These are phyloP conservation scores for Fremontodendron californicum DNA, from an alignment of 345 rosid genomes.

Conservation along the genomic window DNA sequence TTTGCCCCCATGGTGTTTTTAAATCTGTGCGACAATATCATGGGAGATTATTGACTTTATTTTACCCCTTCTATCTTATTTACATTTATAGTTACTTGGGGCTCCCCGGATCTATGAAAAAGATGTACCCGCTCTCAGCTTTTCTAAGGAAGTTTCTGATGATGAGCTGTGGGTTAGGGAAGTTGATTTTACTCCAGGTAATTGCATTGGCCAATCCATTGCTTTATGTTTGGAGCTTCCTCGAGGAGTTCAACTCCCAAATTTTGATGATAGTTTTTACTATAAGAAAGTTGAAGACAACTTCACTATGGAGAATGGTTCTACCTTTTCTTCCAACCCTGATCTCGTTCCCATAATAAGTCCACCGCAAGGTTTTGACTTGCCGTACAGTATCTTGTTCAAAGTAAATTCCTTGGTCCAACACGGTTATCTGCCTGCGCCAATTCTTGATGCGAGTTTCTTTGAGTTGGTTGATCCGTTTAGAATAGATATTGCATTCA, in stretches of 20 bases:
- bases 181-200: constrained; percentile 43
- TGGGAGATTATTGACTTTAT: background rate
- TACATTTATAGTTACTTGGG: constrained; percentile 28
- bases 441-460: constrained; percentile 41
- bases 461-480: constrained; percentile 40
- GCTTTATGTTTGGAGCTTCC: constrained; percentile 55
- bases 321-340: constrained; percentile 30
- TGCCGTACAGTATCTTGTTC: constrained; percentile 50
- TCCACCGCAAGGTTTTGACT: constrained; percentile 32
- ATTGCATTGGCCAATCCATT: constrained; percentile 47
- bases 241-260: constrained; percentile 17
- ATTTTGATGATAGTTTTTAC: constrained; percentile 26
- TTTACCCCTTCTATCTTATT: background rate
- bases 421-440: constrained; percentile 47
- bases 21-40: background rate
- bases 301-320: constrained; percentile 31
- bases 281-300: constrained; percentile 29
- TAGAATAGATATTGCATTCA: constrained; percentile 12
- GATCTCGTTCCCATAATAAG: constrained; percentile 49
- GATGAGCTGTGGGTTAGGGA: constrained; percentile 46
- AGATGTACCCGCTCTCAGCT: constrained; percentile 10
- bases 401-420: constrained; percentile 56
- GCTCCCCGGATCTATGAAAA: constrained; percentile 29
- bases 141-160: constrained; percentile 21
- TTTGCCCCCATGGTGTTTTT: background rate